phyloP scores from a whole-genome alignment of 805 yeast species.

The Starmerella bombicola region DNA sequence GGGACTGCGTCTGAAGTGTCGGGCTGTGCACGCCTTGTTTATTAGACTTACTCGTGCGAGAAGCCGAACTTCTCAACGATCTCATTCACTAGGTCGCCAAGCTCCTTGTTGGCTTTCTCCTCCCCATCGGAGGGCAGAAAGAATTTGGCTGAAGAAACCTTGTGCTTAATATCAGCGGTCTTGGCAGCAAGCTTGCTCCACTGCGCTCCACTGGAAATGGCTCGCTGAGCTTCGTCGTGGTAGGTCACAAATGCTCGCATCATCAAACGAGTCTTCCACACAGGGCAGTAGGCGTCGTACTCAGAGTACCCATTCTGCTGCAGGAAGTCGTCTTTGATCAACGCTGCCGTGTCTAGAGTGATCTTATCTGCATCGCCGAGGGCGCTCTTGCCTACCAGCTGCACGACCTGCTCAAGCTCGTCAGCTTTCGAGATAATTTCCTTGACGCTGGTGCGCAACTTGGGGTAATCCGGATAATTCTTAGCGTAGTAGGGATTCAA shows the following conservation, averaged over 20 bases:
- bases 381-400: constrained; percentile 97
- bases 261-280: constrained; percentile 98
- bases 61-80: constrained; percentile 90
- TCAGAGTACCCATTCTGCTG: constrained; percentile 99
- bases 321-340: constrained; percentile 94
- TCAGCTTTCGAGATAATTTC: constrained; percentile 95
- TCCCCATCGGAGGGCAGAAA: constrained; percentile 91
- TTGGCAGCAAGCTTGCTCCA: constrained; percentile 89
- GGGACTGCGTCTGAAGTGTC: no score
- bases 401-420: constrained; percentile 97
- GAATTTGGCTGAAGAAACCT: constrained; percentile 90
- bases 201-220: constrained; percentile 81
- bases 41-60: constrained; percentile 57
- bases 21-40: no score
- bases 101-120: constrained; percentile 60
- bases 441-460: constrained; percentile 77
- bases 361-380: constrained; percentile 93
- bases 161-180: constrained; percentile 82
- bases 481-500: constrained; percentile 73
- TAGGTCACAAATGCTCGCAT: constrained; percentile 88
- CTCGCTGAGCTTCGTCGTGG: constrained; percentile 95
- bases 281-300: constrained; percentile 97
- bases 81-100: constrained; percentile 56
- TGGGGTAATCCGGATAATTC: constrained; percentile 83
- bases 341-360: constrained; percentile 79